Base-by-base conservation (phyloP, 1,139 yeast species). In the Saccharomycopsis hybrid region DNA sequence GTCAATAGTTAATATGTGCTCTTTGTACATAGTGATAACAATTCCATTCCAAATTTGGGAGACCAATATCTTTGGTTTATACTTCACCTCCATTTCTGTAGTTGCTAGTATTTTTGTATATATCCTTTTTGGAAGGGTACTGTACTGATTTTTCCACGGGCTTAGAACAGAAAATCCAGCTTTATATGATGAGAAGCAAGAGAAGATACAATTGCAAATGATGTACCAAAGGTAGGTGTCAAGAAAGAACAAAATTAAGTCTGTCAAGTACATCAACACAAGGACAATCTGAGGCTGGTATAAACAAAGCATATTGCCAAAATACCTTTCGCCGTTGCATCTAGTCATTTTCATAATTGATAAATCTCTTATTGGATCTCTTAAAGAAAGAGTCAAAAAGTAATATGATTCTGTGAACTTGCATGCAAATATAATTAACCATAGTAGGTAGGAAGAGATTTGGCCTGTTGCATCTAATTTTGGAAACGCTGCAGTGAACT, bases 191-290 rank as follows among this genome's bases (percentile, higher is more conserved):
- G 85, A 78, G 59, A 85, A 84, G 60, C 80, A 80, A 54, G 86
- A 81, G 69, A 79, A 81, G 57, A 78, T 71, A 66, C 85, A 80
- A 71, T 80, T 81, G 66, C 80, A 78, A 58, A 81, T 69, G 67
- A 81, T 80, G 70, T 80, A 81, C 87, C 87, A 81, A 78, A 81
- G 77, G 64, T 80, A 81, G 52, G 86, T 80, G 74, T 81, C 87
- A 71, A 82, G 76, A 70, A 81, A 81, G 73, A 81, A 82, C 71
- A 82, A 77, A 57, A 80, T 68, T 69, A 81, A 70, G 63, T 82
- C 86, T 49, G 81, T 82, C 52, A 75, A 68, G 56, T 70, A 72
- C 81, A 82, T 80, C 69, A 82, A 73, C 53, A 80, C 79, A 60
- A 82, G 69, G 43, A 81, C 80, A 57, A 81, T 69, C 61, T 70